Percentiles rank a stretch among this genome's conserved stretches.
Evolutionary conservation across 495 filamentous ascomycete species (phyloP).

Genomic region (Lasiosphaeris hirsuta): DNA sequence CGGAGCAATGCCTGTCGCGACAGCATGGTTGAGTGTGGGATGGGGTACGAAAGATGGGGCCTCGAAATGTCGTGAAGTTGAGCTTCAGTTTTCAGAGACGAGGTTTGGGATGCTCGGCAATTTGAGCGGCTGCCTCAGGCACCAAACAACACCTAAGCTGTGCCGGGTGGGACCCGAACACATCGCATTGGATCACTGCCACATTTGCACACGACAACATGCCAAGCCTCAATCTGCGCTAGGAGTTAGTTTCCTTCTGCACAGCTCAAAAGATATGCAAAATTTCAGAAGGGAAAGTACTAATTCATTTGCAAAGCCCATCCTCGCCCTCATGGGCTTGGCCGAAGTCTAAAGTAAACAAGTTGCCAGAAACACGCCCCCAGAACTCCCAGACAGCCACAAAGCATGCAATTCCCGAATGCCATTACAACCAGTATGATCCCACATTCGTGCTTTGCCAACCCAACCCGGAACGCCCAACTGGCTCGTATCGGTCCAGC

Average conservation of each 20-base stretch:
- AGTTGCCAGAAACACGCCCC: background rate
- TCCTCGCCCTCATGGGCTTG: background rate
- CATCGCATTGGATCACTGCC: too few species aligned
- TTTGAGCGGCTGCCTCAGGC: slow-evolving; percentile 33
- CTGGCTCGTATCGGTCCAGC: background rate
- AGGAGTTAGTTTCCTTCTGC: background rate
- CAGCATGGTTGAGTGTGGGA: slow-evolving; percentile 53
- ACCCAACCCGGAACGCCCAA: slow-evolving; percentile 7
- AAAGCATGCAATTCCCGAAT: slow-evolving; percentile 13
- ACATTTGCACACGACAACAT: too few species aligned
- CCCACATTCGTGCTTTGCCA: slow-evolving; percentile 16
- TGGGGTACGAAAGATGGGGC: slow-evolving; percentile 30
- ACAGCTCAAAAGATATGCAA: background rate
- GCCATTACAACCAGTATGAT: slow-evolving; percentile 8
- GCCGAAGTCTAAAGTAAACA: background rate
- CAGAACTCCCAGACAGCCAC: background rate
- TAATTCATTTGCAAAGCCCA: too few species aligned
- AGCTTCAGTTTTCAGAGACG: slow-evolving; percentile 35
- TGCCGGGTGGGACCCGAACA: slow-evolving; percentile 4
- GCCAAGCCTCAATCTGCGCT: background rate
- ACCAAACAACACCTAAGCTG: background rate
- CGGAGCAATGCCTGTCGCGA: slow-evolving; percentile 59
- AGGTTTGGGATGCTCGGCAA: slow-evolving; percentile 35
- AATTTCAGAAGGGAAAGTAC: too few species aligned
- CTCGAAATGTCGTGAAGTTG: slow-evolving; percentile 34